Percentiles rank a stretch among this genome's conserved stretches.
Evolutionary conservation across 179 eudicot species (phyloP).

Genomic region (Carnegiea gigantea): DNA sequence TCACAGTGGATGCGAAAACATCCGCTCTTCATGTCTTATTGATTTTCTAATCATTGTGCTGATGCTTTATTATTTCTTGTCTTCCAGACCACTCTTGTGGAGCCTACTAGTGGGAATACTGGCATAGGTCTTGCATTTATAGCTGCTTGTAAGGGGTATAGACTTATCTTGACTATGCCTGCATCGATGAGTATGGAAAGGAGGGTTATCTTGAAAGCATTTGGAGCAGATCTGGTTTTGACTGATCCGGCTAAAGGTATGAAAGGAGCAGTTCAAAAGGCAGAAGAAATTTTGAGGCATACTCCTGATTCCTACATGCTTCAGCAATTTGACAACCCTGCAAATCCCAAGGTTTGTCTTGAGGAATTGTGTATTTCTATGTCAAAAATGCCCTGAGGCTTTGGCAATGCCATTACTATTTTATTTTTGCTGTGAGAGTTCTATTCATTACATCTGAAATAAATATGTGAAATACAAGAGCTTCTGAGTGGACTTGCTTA

Average conservation of each 20-base stretch:
- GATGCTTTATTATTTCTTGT: constrained; percentile 15
- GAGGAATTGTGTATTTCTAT: not conserved
- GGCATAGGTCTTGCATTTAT: constrained; percentile 97
- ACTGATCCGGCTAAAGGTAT: constrained; percentile 91
- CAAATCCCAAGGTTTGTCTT: constrained; percentile 82
- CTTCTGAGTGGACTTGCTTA: too few relatives aligned
- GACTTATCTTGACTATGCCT: constrained; percentile 87
- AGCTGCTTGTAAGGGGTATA: constrained; percentile 95
- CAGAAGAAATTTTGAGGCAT: constrained; percentile 74
- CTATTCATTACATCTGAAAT: too few relatives aligned
- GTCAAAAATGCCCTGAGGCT: too few relatives aligned
- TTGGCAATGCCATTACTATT: too few relatives aligned
- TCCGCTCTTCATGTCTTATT: not conserved
- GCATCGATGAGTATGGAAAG: constrained; percentile 95
- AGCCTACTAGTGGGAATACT: constrained; percentile 97
- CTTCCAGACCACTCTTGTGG: constrained; percentile 78
- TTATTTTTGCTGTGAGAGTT: too few relatives aligned
- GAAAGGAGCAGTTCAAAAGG: constrained; percentile 89
- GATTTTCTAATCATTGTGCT: not conserved
- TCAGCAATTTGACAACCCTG: constrained; percentile 96
- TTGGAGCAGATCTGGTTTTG: constrained; percentile 91
- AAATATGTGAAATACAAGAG: too few relatives aligned
- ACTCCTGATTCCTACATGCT: constrained; percentile 89
- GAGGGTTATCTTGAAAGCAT: constrained; percentile 88
- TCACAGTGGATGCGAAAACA: not conserved